A percentile compares a stretch with the other conserved stretches of the same genome.
Evolutionary conservation across 352 stramenopile species (phyloP).

Genomic region (Pythium dissimile): DNA sequence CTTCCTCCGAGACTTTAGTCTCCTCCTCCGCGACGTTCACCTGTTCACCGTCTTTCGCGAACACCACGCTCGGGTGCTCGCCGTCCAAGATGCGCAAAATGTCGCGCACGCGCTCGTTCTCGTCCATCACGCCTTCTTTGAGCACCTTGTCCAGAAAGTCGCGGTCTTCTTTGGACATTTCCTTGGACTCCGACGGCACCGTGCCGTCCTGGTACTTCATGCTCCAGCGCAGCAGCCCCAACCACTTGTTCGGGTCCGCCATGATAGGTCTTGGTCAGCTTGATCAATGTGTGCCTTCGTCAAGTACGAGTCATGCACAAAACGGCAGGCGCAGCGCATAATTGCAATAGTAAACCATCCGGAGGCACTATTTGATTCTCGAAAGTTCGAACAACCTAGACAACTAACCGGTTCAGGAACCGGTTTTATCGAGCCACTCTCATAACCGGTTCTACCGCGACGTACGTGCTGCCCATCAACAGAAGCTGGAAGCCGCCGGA

Average conservation of each 20-base stretch:
- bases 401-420: constrained; percentile 4
- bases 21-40: constrained; percentile 25
- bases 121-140: constrained; percentile 82
- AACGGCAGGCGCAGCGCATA: too few species aligned
- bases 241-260: constrained; percentile 83
- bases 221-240: constrained; percentile 85
- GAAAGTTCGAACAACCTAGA: constrained; percentile 23
- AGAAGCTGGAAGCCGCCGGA: neutral
- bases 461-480: neutral
- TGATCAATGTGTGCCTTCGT: too few species aligned
- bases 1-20: constrained; percentile 40
- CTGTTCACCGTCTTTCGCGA: constrained; percentile 41
- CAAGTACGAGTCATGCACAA: too few species aligned
- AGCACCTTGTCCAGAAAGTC: constrained; percentile 81
- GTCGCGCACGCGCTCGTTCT: constrained; percentile 80
- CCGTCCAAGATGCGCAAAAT: constrained; percentile 80
- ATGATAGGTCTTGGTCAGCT: too few species aligned
- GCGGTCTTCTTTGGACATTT: constrained; percentile 76
- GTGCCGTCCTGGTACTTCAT: constrained; percentile 87
- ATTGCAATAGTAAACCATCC: constrained; percentile 5
- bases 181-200: constrained; percentile 48
- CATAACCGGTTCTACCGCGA: neutral
- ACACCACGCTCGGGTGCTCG: constrained; percentile 71
- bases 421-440: constrained; percentile 10
- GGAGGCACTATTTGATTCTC: constrained; percentile 25